Evolutionary conservation across 1,284 basidiomycete species (phyloP).

Genomic region (Apiotrichum gracile): DNA sequence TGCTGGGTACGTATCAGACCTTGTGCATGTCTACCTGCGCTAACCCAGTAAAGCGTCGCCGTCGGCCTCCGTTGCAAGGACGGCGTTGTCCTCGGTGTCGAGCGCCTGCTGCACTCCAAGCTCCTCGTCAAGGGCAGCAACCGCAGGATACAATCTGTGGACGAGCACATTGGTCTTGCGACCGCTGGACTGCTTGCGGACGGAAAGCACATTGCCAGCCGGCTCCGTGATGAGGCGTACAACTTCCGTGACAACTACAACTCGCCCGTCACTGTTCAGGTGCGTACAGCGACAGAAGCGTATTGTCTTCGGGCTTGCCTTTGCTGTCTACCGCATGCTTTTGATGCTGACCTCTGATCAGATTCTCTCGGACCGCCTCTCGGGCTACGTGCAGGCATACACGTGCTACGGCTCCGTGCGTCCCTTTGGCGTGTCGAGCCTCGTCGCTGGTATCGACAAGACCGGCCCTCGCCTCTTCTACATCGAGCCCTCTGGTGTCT

Average conservation of each 20-base stretch:
- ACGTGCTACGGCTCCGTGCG: constrained; percentile 97
- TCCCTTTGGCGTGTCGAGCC: constrained; percentile 90
- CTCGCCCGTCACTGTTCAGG: constrained; percentile 73
- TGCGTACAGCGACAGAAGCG: constrained; percentile 36
- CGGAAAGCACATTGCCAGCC: constrained; percentile 79
- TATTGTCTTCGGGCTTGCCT: no score
- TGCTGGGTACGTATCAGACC: constrained; percentile 66
- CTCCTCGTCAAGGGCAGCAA: constrained; percentile 90
- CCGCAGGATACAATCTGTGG: constrained; percentile 85
- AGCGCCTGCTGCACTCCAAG: constrained; percentile 97
- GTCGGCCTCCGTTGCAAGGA: constrained; percentile 90
- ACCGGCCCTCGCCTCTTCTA: constrained; percentile 82
- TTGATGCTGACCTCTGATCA: neutral
- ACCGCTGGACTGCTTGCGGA: constrained; percentile 92
- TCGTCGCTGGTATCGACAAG: constrained; percentile 85
- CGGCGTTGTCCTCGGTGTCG: constrained; percentile 89
- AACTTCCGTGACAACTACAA: constrained; percentile 72
- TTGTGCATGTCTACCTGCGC: neutral
- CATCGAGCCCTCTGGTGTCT: constrained; percentile 92
- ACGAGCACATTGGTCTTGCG: constrained; percentile 87
- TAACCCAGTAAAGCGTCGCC: constrained; percentile 59
- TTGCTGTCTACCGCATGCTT: neutral
- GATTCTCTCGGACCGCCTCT: constrained; percentile 68
- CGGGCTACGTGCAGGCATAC: constrained; percentile 87
- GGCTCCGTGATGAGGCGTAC: constrained; percentile 77